phyloP scores from a whole-genome alignment of 2,329 filamentous ascomycete species.

The Verticillium albo-atrum region DNA sequence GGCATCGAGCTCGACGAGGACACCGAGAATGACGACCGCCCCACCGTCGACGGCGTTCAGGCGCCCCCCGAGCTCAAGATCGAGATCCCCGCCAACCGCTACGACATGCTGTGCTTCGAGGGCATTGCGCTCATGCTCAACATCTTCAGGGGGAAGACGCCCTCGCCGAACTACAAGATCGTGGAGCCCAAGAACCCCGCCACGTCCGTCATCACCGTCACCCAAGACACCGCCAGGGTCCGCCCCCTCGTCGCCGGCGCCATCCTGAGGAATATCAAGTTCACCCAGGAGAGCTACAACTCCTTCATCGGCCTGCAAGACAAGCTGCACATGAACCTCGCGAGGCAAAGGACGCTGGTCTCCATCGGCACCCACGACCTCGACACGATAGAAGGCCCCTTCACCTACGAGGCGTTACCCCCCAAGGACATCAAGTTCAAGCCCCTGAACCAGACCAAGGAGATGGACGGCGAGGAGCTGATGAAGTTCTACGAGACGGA shows the following conservation, averaged over 20 bases:
- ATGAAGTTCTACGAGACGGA: slow-evolving; percentile 97
- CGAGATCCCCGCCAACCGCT: slow-evolving; percentile 93
- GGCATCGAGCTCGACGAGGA: slow-evolving; percentile 98
- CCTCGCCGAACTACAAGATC: slow-evolving; percentile 75
- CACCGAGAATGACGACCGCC: slow-evolving; percentile 70
- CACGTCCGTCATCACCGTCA: slow-evolving; percentile 76
- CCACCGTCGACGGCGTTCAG: slow-evolving; percentile 71
- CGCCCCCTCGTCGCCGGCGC: slow-evolving; percentile 86
- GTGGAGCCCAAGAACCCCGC: slow-evolving; percentile 68
- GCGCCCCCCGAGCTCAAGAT: slow-evolving; percentile 94
- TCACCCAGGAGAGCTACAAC: slow-evolving; percentile 86
- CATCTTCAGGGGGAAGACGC: slow-evolving; percentile 77
- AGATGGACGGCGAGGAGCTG: slow-evolving; percentile 82
- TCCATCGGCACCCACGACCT: slow-evolving; percentile 96
- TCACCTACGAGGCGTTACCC: slow-evolving; percentile 89
- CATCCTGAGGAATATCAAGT: slow-evolving; percentile 84
- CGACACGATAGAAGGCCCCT: slow-evolving; percentile 88
- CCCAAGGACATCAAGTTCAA: slow-evolving; percentile 90
- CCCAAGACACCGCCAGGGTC: slow-evolving; percentile 69
- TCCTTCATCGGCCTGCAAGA: slow-evolving; percentile 98
- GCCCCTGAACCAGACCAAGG: slow-evolving; percentile 85
- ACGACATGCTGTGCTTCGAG: slow-evolving; percentile 95
- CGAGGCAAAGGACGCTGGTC: slow-evolving; percentile 88
- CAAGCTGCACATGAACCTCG: slow-evolving; percentile 95
- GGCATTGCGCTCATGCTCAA: slow-evolving; percentile 94